A percentile compares a stretch with the other conserved stretches of the same genome.
phyloP scores from a whole-genome alignment of 257 asterid species.

The Capsicum rhomboideum region DNA sequence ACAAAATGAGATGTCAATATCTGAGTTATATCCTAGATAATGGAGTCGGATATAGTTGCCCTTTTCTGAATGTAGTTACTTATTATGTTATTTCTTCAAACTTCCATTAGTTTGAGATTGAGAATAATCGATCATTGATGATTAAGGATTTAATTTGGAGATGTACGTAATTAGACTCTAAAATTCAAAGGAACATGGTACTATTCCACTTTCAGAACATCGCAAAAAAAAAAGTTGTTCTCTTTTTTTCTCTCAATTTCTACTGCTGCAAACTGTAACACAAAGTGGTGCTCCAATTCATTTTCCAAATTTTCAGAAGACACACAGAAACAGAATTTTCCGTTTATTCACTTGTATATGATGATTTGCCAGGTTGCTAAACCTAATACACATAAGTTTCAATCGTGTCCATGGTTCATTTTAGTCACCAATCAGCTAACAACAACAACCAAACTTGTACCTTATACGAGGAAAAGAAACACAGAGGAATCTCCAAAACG shows the following conservation, averaged over 20 bases:
- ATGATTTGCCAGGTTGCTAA: not conserved
- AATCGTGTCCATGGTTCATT: not conserved
- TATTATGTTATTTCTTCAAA: not conserved
- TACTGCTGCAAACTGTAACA: not conserved
- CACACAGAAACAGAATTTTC: not conserved
- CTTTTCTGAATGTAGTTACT: no score
- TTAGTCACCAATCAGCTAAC: not conserved
- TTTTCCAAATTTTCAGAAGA: not conserved
- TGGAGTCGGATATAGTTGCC: not conserved
- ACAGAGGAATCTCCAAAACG: not conserved
- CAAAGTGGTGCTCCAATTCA: not conserved
- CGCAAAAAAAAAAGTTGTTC: not conserved
- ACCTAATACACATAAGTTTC: not conserved
- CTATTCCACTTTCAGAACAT: not conserved
- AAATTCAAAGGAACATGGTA: not conserved
- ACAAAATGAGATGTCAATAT: not conserved
- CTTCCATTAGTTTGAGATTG: not conserved
- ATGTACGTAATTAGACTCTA: not conserved
- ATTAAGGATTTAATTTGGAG: no score
- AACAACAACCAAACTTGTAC: not conserved
- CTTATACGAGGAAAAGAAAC: not conserved
- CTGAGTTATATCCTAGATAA: not conserved
- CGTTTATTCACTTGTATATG: not conserved
- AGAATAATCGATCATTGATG: not conserved
- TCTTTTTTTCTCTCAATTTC: not conserved